A percentile compares a stretch with the other conserved stretches of the same genome.
Evolutionary conservation across 2,329 filamentous ascomycete species (phyloP).

Genomic region (Cercospora nicotianae): DNA sequence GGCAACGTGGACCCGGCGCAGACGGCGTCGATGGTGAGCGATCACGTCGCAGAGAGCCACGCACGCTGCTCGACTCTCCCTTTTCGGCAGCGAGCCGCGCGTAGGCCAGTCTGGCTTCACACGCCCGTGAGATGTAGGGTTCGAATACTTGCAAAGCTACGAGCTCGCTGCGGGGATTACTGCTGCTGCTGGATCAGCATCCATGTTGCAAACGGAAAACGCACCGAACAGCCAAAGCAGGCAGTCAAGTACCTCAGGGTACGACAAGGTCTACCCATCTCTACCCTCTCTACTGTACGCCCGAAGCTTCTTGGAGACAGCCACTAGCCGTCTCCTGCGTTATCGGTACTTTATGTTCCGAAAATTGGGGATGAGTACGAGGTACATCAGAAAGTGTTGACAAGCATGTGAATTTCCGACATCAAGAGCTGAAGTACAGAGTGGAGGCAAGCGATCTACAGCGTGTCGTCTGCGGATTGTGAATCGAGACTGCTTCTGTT

Average conservation of each 20-base stretch:
- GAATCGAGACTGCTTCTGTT: not conserved
- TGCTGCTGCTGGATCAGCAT: not conserved
- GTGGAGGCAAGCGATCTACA: slow-evolving; percentile 1
- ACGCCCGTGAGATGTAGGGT: not conserved
- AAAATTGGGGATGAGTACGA: not conserved
- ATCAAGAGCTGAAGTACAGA: not conserved
- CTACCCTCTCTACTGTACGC: not conserved
- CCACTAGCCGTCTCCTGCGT: not conserved
- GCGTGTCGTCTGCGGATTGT: not conserved
- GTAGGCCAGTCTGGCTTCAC: not conserved
- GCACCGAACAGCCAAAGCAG: slow-evolving; percentile 2
- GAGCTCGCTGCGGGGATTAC: not conserved
- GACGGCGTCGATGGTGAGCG: not conserved
- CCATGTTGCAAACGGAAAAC: not conserved
- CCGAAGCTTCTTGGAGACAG: not conserved
- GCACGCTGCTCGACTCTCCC: not conserved
- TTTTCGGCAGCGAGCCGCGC: not conserved
- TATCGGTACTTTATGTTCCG: slow-evolving; percentile 2
- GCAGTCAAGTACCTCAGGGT: not conserved
- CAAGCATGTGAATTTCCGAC: not conserved
- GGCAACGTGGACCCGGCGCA: not conserved
- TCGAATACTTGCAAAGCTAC: not conserved
- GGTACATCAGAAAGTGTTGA: not conserved
- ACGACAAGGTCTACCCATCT: not conserved
- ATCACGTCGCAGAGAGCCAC: not conserved